Evolutionary conservation across 345 rosid species (phyloP).

Genomic region (Euphorbia tirucalli): DNA sequence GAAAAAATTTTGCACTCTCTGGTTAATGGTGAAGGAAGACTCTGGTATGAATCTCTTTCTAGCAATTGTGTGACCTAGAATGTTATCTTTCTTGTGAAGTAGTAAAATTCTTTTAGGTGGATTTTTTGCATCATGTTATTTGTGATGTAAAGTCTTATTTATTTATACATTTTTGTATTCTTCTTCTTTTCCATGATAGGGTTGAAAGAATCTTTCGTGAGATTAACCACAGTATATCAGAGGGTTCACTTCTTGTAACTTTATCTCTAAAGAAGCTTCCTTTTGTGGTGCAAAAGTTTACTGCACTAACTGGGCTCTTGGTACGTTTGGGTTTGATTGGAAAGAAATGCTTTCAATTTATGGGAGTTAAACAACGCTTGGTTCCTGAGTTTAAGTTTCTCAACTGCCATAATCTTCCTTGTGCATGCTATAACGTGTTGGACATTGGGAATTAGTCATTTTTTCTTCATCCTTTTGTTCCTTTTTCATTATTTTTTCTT

Average conservation of each 20-base stretch:
- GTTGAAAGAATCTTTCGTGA: slow-evolving; percentile 87
- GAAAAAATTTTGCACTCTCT: slow-evolving; percentile 77
- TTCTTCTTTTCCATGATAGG: slow-evolving; percentile 44
- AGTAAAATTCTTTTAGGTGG: not conserved
- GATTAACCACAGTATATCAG: slow-evolving; percentile 66
- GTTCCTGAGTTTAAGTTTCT: not conserved
- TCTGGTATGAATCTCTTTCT: slow-evolving; percentile 55
- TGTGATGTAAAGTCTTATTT: slow-evolving; percentile 2
- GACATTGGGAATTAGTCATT: not conserved
- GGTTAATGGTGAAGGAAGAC: slow-evolving; percentile 89
- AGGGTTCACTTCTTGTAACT: slow-evolving; percentile 68
- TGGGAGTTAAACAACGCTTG: no score
- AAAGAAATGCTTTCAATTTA: not conserved
- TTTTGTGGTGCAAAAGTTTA: slow-evolving; percentile 72
- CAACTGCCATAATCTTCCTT: not conserved
- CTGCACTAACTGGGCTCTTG: slow-evolving; percentile 93
- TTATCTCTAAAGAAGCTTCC: slow-evolving; percentile 70
- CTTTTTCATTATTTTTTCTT: not conserved
- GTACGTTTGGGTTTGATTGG: slow-evolving; percentile 30
- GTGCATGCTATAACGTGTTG: not conserved
- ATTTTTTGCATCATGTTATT: slow-evolving; percentile 13
- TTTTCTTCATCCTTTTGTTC: not conserved
- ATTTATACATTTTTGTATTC: slow-evolving; percentile 2
- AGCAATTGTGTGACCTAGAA: slow-evolving; percentile 8
- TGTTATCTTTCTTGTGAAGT: not conserved